A percentile compares a stretch with the other conserved stretches of the same genome.
Conservation (phyloP, 1,284 basidiomycete genomes). For the Microbotryum scabiosae region DNA sequence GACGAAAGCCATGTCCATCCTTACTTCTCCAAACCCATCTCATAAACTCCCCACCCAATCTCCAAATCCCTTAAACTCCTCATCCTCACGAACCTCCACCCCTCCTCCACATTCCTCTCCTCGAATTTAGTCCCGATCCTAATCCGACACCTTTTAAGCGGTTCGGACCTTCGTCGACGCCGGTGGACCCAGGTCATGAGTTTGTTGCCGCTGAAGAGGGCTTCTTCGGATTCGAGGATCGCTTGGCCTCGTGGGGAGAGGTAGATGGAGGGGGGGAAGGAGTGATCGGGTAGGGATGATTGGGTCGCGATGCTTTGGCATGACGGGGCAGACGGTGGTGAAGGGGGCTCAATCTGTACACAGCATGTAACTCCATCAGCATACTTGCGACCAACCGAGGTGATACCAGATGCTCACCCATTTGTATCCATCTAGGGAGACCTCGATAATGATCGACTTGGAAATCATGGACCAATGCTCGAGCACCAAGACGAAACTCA, state of each 20-base stretch:
- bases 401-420: conserved; percentile 22
- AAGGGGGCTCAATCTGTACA: not conserved
- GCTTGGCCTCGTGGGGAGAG: conserved; percentile 8
- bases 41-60: conserved; percentile 30
- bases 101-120: conserved; percentile 6
- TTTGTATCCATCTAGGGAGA: conserved; percentile 25
- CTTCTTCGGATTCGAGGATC: not conserved
- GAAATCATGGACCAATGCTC: conserved; percentile 23
- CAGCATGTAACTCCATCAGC: not conserved
- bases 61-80: not conserved
- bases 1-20: no score
- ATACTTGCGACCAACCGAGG: no score
- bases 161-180: not conserved
- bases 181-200: conserved; percentile 3
- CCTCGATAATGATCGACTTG: conserved; percentile 12
- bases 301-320: conserved; percentile 10
- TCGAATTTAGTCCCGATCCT: not conserved
- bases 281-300: conserved; percentile 15
- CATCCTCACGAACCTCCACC: conserved; percentile 24
- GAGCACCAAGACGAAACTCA: conserved; percentile 20
- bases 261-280: conserved; percentile 21
- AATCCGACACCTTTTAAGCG: conserved; percentile 12
- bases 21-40: conserved; percentile 15
- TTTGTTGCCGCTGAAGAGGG: not conserved
- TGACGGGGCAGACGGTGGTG: not conserved